These are phyloP conservation scores for Polychytrium aggregatum DNA, from an alignment of 192 early-diverging fungal genomes.

Conservation along the genomic window DNA sequence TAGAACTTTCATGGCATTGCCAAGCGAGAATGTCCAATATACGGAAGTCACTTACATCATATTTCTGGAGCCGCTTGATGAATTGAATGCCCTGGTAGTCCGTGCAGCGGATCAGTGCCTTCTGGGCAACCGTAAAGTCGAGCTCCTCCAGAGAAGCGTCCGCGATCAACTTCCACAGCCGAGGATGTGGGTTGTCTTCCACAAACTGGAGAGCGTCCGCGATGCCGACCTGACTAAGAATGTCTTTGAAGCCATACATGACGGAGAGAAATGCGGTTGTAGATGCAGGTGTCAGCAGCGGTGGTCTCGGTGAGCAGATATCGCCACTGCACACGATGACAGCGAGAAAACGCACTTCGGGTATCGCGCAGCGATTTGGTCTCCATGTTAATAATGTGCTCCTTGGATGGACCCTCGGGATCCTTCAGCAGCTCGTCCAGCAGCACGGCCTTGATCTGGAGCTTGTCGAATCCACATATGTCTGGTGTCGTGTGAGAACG, in stretches of 20 bases:
- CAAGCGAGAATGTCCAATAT: too few species aligned
- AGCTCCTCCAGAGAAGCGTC: conserved; percentile 36
- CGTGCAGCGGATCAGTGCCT: conserved; percentile 27
- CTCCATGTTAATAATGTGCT: conserved; percentile 24
- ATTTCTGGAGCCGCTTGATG: conserved; percentile 36
- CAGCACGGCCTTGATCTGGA: conserved; percentile 36
- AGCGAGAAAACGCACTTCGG: conserved; percentile 24
- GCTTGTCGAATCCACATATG: conserved; percentile 37
- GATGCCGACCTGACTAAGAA: conserved; percentile 29
- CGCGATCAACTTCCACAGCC: conserved; percentile 42
- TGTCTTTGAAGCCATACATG: too few species aligned
- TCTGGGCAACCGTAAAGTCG: conserved; percentile 32
- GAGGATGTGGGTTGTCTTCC: conserved; percentile 38
- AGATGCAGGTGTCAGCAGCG: too few species aligned
- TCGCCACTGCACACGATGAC: too few species aligned
- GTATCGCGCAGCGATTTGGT: conserved; percentile 36
- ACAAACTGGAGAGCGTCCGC: conserved; percentile 38
- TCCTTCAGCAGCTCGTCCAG: conserved; percentile 40
- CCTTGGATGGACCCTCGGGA: conserved; percentile 26
- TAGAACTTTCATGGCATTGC: too few species aligned
- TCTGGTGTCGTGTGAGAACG: conserved; percentile 11
- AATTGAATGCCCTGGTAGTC: conserved; percentile 45
- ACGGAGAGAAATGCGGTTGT: neutral
- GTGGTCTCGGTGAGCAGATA: neutral
- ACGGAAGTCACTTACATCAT: conserved; percentile 19